Percentiles rank a stretch among this genome's conserved stretches.
Evolutionary conservation across 2,329 filamentous ascomycete species (phyloP).

Genomic region (Cladosporium oxysporum): DNA sequence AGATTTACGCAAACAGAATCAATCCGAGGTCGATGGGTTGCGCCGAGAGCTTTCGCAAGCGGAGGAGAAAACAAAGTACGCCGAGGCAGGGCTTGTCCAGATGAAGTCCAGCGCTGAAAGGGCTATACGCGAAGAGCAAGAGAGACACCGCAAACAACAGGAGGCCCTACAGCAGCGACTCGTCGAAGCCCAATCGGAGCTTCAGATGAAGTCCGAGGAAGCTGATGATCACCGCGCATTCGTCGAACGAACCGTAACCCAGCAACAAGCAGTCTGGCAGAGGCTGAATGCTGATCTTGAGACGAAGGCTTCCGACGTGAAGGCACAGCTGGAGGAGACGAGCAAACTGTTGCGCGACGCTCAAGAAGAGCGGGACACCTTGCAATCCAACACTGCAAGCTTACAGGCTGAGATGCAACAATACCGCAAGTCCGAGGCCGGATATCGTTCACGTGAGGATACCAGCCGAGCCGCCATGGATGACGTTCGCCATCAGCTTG

Average conservation of each 20-base stretch:
- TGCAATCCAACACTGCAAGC: not conserved
- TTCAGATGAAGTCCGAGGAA: constrained; percentile 1
- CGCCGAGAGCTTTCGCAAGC: constrained; percentile 3
- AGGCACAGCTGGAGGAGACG: not conserved
- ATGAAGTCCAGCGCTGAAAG: constrained; percentile 5
- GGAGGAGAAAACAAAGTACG: not conserved
- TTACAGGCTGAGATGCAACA: not conserved
- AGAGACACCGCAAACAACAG: constrained; percentile 2
- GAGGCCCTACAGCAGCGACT: constrained; percentile 11
- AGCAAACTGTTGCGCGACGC: not conserved
- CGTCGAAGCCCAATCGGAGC: not conserved
- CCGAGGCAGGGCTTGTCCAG: not conserved
- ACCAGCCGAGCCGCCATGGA: not conserved
- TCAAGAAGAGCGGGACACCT: not conserved
- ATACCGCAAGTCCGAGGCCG: not conserved
- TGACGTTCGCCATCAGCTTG: not conserved
- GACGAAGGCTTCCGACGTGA: not conserved
- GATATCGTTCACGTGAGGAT: not conserved
- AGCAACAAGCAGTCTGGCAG: constrained; percentile 5
- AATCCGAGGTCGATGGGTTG: not conserved
- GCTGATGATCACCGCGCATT: not conserved
- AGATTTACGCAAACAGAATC: not conserved
- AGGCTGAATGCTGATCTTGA: not conserved
- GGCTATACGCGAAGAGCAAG: constrained; percentile 4
- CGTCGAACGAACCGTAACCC: not conserved